Evolutionary conservation across 1,284 basidiomycete species (phyloP), one percentile per base, ranked within the genome.

Genomic region (Pisolithus thermaeus): DNA sequence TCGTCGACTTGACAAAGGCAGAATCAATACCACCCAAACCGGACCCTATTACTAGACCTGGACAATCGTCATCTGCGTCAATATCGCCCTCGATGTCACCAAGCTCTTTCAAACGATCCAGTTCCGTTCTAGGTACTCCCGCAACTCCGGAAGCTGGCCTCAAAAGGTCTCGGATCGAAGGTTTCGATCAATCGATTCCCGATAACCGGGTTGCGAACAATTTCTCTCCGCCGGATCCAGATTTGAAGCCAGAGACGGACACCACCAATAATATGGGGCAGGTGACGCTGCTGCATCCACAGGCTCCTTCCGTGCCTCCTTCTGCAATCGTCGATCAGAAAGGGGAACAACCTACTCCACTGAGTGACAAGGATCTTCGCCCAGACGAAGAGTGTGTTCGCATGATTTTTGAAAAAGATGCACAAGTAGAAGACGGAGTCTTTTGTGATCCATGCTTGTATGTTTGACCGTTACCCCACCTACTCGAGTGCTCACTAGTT

Each of bases 371-470:
- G 9, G 23, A 56, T 23, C n/a, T 60, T 41, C 63, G 58, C 42
- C 54, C 68, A 23, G 49, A 60, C 38, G 65, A 72, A 46, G 74
- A 75, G 39, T 79, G 78, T 53, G 61, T 83, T n/a, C 60, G 65
- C 27, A 62, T 68, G 35, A 65, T 80, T 41, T 77, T 78, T 44
- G 74, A 73, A 35, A 67, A 68, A 35, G 74, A 74, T 14, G 69
- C 67, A 7, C 66, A 69, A 46, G 64, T 70, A 28, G 62, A 61
- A 43, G 64, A 68, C n/a, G 63, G 60, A 14, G 65, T 72, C 50
- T 67, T 64, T 50, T 83, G 80, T 54, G 65, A 61, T 51, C 65
- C 80, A 48, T 84, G 81, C 73, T 58, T 66, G 81, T 81, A 52
- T 60, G 80, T 71, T 36, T 42, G 47, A 40, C 46, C 32, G 49